Evolutionary conservation across 2,329 filamentous ascomycete genomes (phyloP).

Genomic region (Fusarium clavum): DNA sequence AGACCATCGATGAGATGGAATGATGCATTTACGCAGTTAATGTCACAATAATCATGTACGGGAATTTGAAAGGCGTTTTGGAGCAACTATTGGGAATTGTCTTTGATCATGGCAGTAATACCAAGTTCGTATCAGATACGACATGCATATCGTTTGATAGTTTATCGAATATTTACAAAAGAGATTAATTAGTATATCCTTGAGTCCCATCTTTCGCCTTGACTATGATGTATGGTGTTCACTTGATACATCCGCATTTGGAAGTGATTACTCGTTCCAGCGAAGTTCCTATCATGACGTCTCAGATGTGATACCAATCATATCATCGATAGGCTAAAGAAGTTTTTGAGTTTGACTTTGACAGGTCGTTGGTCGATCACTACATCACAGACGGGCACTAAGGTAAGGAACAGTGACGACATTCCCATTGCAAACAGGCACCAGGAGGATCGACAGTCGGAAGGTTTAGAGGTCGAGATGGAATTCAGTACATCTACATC

Average conservation of each 20-base stretch:
- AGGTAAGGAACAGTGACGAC: conserved; percentile 24
- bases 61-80: conserved; percentile 4
- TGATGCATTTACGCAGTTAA: conserved; percentile 37
- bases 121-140: conserved; percentile 31
- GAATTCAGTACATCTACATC: conserved; percentile 23
- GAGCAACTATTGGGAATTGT: conserved; percentile 24
- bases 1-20: conserved; percentile 14
- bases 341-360: conserved; percentile 7
- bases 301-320: conserved; percentile 5
- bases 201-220: neutral
- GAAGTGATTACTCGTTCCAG: conserved; percentile 1
- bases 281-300: conserved; percentile 1
- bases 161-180: conserved; percentile 6
- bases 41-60: conserved; percentile 32
- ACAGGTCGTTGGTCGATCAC: conserved; percentile 19
- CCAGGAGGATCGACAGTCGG: conserved; percentile 15
- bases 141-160: conserved; percentile 28
- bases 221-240: neutral
- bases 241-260: neutral
- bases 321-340: neutral
- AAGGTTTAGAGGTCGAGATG: conserved; percentile 19
- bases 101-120: conserved; percentile 29
- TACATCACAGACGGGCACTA: conserved; percentile 18
- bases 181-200: conserved; percentile 3
- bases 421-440: conserved; percentile 20